phyloP scores from a whole-genome alignment of 2,329 filamentous ascomycete genomes.

The Paecilomyces sp. region DNA sequence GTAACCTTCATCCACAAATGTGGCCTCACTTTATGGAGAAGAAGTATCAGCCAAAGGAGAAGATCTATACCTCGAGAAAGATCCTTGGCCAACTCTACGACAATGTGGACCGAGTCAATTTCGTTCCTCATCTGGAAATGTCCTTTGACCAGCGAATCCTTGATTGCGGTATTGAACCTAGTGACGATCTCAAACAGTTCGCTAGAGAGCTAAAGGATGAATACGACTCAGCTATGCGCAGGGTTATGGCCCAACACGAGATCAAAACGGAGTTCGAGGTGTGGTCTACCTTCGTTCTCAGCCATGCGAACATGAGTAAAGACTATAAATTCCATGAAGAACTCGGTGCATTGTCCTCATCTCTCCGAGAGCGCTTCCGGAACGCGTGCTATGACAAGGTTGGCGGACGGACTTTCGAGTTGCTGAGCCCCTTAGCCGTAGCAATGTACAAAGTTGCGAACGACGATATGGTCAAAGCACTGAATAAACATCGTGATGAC shows the following conservation, averaged over 20 bases:
- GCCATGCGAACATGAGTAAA: slow-evolving; percentile 61
- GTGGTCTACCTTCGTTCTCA: slow-evolving; percentile 77
- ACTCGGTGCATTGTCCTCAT: slow-evolving; percentile 60
- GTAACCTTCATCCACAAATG: slow-evolving; percentile 49
- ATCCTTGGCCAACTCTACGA: slow-evolving; percentile 81
- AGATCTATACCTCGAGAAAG: slow-evolving; percentile 59
- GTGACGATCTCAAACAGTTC: slow-evolving; percentile 47
- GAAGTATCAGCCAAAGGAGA: slow-evolving; percentile 36
- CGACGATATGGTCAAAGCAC: slow-evolving; percentile 57
- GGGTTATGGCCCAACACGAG: slow-evolving; percentile 78
- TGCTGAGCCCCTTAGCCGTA: slow-evolving; percentile 65
- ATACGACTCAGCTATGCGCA: slow-evolving; percentile 70
- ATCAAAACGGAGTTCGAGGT: slow-evolving; percentile 87
- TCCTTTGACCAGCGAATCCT: slow-evolving; percentile 73
- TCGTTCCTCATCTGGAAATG: slow-evolving; percentile 63
- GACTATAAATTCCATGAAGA: slow-evolving; percentile 87
- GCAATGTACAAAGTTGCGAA: slow-evolving; percentile 85
- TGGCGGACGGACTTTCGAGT: slow-evolving; percentile 51
- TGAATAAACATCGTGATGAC: slow-evolving; percentile 42
- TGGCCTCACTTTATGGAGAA: slow-evolving; percentile 92
- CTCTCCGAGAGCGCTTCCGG: slow-evolving; percentile 63
- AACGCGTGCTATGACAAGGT: slow-evolving; percentile 59
- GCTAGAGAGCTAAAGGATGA: slow-evolving; percentile 62
- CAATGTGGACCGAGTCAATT: slow-evolving; percentile 60
- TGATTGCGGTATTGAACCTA: slow-evolving; percentile 48